These are phyloP conservation scores for Anisogramma anomala DNA, from an alignment of 2,329 filamentous ascomycete species.

Conservation along the genomic window DNA sequence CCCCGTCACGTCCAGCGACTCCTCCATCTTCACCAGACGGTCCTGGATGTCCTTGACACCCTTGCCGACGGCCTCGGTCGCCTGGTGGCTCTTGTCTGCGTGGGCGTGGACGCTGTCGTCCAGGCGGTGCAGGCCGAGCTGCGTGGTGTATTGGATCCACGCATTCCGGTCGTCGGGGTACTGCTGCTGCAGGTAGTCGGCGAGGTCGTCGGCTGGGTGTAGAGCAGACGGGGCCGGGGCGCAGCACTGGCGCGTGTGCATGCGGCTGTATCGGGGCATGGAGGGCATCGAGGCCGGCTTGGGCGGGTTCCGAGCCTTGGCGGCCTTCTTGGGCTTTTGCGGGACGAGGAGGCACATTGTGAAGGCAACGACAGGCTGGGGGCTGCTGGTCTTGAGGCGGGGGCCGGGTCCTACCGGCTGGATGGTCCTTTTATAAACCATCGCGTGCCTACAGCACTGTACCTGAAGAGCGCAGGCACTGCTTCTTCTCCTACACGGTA, in stretches of 20 bases:
- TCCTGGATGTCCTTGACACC: neutral
- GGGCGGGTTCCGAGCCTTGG: neutral
- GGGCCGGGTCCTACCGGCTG: neutral
- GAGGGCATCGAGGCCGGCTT: neutral
- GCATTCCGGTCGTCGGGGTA: neutral
- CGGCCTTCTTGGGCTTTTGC: neutral
- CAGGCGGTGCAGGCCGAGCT: neutral
- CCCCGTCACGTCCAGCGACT: neutral
- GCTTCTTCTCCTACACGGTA: too few species aligned
- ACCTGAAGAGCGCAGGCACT: too few species aligned
- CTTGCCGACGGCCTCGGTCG: neutral
- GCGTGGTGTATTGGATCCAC: neutral
- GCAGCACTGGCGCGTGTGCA: neutral
- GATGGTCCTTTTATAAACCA: neutral
- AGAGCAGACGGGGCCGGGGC: neutral
- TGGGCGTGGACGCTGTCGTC: neutral
- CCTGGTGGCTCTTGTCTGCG: neutral
- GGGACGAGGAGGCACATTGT: slow-evolving; percentile 5
- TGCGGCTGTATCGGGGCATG: neutral
- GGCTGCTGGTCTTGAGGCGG: neutral
- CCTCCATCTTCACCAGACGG: neutral
- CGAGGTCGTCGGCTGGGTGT: neutral
- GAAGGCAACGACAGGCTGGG: too few species aligned
- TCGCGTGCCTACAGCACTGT: too few species aligned
- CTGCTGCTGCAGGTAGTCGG: neutral